Evolutionary conservation across 2,329 filamentous ascomycete species (phyloP).

Genomic region (Rutstroemia sp.): DNA sequence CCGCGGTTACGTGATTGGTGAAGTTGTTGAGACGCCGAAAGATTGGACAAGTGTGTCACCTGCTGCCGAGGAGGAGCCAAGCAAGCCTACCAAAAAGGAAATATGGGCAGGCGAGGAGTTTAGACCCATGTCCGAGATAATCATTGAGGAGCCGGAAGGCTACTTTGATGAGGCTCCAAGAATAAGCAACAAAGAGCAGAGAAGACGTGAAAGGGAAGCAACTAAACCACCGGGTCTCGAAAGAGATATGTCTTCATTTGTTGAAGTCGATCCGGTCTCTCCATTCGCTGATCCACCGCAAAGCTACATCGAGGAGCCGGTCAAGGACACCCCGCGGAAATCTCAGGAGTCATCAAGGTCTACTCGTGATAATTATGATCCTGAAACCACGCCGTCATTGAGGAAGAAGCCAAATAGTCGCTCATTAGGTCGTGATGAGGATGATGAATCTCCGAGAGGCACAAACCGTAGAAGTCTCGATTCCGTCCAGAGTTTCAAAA

Average conservation of each 20-base stretch:
- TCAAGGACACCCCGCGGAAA: constrained; percentile 23
- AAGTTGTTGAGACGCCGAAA: constrained; percentile 37
- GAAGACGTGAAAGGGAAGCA: constrained; percentile 39
- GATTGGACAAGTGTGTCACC: constrained; percentile 30
- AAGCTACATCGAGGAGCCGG: constrained; percentile 23
- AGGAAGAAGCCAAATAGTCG: constrained; percentile 28
- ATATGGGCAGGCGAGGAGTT: constrained; percentile 20
- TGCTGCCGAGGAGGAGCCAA: constrained; percentile 27
- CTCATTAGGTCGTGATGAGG: constrained; percentile 30
- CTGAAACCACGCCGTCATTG: not conserved
- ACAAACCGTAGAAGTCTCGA: constrained; percentile 25
- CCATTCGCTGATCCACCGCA: constrained; percentile 25
- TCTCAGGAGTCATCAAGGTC: constrained; percentile 30
- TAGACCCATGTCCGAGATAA: constrained; percentile 13
- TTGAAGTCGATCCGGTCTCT: constrained; percentile 13
- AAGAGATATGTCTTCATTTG: constrained; percentile 20
- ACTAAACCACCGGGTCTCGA: constrained; percentile 29
- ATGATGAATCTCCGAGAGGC: constrained; percentile 24
- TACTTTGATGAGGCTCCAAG: constrained; percentile 27
- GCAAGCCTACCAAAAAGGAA: constrained; percentile 33
- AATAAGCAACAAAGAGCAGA: constrained; percentile 42
- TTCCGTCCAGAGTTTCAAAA: constrained; percentile 27
- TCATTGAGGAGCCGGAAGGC: constrained; percentile 22
- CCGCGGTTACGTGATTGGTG: constrained; percentile 40
- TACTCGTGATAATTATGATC: constrained; percentile 14